These are phyloP conservation scores for Mortierella hygrophila DNA, from an alignment of 192 early-diverging fungal species.

Conservation along the genomic window DNA sequence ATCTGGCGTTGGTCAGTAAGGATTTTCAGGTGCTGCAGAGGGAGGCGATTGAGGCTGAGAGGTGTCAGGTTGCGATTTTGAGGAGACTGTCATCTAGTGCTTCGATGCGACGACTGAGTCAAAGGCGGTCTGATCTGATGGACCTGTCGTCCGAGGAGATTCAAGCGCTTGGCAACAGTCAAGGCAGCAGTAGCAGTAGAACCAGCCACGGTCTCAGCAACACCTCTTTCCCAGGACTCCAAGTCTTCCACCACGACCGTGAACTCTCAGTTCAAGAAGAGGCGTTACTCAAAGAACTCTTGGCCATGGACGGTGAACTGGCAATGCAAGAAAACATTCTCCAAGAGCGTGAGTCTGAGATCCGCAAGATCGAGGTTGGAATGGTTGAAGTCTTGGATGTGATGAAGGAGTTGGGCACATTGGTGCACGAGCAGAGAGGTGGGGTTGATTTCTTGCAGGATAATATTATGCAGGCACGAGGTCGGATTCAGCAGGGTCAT, in stretches of 20 bases:
- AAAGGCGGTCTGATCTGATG: constrained; percentile 28
- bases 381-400: constrained; percentile 45
- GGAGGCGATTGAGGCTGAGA: constrained; percentile 32
- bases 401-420: constrained; percentile 44
- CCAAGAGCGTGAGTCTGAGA: constrained; percentile 44
- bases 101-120: constrained; percentile 24
- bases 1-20: constrained; percentile 28
- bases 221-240: neutral
- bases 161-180: constrained; percentile 9
- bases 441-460: constrained; percentile 50
- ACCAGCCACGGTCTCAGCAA: neutral
- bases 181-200: neutral
- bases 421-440: constrained; percentile 39
- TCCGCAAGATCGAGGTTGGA: constrained; percentile 36
- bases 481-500: constrained; percentile 30
- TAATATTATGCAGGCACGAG: constrained; percentile 42
- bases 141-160: constrained; percentile 36
- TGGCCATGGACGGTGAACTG: constrained; percentile 43
- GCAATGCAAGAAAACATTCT: constrained; percentile 41
- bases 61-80: constrained; percentile 34
- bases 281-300: constrained; percentile 23
- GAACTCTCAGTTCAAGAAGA: constrained; percentile 52
- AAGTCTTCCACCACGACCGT: constrained; percentile 16
- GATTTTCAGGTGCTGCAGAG: constrained; percentile 46
- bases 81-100: constrained; percentile 43